Conservation (phyloP, 1,139 yeast genomes). For the Taphrina sp. region DNA sequence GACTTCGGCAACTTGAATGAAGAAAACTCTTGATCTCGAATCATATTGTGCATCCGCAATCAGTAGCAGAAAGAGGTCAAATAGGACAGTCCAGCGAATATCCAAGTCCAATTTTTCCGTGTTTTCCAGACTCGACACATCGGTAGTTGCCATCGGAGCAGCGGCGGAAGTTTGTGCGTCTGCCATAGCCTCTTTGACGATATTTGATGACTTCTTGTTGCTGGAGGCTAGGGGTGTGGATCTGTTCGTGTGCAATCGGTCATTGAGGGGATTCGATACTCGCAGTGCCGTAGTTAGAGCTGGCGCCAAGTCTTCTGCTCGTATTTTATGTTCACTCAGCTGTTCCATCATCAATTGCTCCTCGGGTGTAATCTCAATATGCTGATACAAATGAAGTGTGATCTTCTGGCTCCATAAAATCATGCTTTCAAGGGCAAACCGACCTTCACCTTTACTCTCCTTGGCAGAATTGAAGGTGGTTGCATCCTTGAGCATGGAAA, state of each 20-base stretch:
- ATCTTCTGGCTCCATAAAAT: slow-evolving; percentile 82
- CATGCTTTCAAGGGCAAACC: slow-evolving; percentile 72
- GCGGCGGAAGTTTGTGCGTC: slow-evolving; percentile 7
- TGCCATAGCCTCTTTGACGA: slow-evolving; percentile 2
- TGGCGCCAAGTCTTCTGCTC: slow-evolving; percentile 65
- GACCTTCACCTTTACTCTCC: slow-evolving; percentile 58
- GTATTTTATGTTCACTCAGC: slow-evolving; percentile 78
- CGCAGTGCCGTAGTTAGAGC: slow-evolving; percentile 53
- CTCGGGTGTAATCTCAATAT: slow-evolving; percentile 66
- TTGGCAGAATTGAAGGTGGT: slow-evolving; percentile 59
- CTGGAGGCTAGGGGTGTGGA: slow-evolving; percentile 1
- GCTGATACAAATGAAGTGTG: slow-evolving; percentile 72
- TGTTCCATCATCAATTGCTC: slow-evolving; percentile 88
- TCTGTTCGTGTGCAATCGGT: background rate
- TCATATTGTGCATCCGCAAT: slow-evolving; percentile 86
- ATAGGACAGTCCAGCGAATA: slow-evolving; percentile 86
- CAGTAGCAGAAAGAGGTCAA: slow-evolving; percentile 79
- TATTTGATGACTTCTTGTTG: background rate
- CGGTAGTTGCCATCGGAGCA: slow-evolving; percentile 22
- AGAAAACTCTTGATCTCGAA: slow-evolving; percentile 75
- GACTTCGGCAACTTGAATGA: slow-evolving; percentile 62
- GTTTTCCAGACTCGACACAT: slow-evolving; percentile 1
- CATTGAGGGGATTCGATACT: slow-evolving; percentile 48
- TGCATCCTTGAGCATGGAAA: slow-evolving; percentile 76
- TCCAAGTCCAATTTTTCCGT: slow-evolving; percentile 49